Conservation (phyloP, 768 basidiomycete species). For the Xerocomellus intermedius region DNA sequence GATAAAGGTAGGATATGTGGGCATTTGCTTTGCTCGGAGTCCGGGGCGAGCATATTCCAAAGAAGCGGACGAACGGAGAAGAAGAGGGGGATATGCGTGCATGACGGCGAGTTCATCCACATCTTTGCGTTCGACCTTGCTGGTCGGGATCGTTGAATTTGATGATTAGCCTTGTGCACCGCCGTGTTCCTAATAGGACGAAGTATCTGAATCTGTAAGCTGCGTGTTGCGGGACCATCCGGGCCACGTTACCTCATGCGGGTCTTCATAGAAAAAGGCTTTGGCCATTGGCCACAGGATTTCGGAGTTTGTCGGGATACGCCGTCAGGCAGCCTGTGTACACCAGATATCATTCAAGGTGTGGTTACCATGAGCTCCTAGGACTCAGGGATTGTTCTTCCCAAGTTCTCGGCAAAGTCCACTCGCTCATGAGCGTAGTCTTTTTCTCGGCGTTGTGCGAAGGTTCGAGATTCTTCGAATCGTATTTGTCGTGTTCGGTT, state of each 20-base stretch:
- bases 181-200: neutral
- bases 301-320: neutral
- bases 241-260: neutral
- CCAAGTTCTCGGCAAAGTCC: neutral
- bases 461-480: neutral
- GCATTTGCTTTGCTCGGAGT: neutral
- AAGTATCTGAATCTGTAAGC: neutral
- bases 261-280: neutral
- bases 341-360: neutral
- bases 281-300: neutral
- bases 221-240: neutral
- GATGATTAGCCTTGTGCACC: slow-evolving; percentile 8
- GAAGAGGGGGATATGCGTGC: neutral
- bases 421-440: neutral
- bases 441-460: neutral
- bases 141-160: neutral
- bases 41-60: neutral
- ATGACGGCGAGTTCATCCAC: neutral
- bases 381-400: neutral
- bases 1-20: neutral
- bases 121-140: neutral
- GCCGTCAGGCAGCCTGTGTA: neutral
- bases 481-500: neutral
- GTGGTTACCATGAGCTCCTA: neutral
- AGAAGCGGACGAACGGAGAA: neutral